Percentiles rank a stretch among this genome's conserved stretches.
Conservation (phyloP, 2,329 filamentous ascomycete genomes). For the Ophiostoma himal-ulmi region DNA sequence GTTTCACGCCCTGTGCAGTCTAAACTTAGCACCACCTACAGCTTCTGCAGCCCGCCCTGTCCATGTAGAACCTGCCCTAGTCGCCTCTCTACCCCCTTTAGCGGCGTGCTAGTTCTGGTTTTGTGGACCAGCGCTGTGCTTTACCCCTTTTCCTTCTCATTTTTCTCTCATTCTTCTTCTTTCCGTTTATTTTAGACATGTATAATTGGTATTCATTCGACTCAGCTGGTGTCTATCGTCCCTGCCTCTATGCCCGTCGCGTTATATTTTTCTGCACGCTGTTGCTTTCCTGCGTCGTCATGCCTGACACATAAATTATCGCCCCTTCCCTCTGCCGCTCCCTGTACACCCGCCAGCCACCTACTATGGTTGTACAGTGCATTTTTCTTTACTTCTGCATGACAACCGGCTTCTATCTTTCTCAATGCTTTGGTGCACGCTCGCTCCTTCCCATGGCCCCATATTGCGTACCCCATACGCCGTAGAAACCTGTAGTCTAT, state of each 20-base stretch:
- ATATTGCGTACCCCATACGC: neutral
- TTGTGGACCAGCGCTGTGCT: slow-evolving; percentile 11
- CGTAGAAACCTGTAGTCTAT: neutral
- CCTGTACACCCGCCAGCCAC: neutral
- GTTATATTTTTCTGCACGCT: neutral
- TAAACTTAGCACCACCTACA: slow-evolving; percentile 15
- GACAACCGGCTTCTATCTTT: too few species aligned
- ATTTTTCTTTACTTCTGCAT: neutral
- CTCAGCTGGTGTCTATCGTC: neutral
- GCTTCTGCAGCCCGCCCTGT: slow-evolving; percentile 15
- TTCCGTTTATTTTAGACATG: neutral
- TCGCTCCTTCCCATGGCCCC: neutral
- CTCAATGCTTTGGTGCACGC: neutral
- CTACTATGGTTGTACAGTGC: neutral
- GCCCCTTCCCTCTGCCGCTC: neutral
- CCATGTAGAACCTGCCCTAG: slow-evolving; percentile 18
- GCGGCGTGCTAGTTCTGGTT: slow-evolving; percentile 14
- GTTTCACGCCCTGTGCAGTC: slow-evolving; percentile 23
- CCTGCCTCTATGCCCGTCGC: neutral
- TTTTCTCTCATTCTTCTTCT: neutral
- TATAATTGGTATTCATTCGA: neutral
- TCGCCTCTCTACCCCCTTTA: slow-evolving; percentile 17
- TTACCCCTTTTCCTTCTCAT: slow-evolving; percentile 17
- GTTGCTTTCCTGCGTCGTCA: slow-evolving; percentile 2
- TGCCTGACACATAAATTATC: neutral